These are phyloP conservation scores for Lineolata rhizophorae DNA, from an alignment of 495 filamentous ascomycete genomes.

Conservation along the genomic window DNA sequence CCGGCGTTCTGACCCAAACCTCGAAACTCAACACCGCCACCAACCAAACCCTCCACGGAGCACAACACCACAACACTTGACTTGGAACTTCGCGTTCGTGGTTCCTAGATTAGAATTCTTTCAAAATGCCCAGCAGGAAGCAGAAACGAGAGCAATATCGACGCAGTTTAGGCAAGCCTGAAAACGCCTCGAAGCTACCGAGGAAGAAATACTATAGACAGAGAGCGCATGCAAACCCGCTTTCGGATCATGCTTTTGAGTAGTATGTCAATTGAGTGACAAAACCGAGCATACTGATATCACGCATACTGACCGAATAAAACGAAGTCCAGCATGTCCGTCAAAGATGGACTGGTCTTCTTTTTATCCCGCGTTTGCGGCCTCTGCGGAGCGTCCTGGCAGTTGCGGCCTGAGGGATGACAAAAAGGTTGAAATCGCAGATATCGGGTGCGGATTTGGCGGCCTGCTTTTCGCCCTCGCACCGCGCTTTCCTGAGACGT, in stretches of 20 bases:
- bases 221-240: conserved; percentile 90
- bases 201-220: conserved; percentile 92
- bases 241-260: conserved; percentile 70
- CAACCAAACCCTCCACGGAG: too few relatives aligned
- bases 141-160: conserved; percentile 60
- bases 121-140: conserved; percentile 31
- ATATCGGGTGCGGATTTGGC: conserved; percentile 94
- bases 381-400: too few relatives aligned
- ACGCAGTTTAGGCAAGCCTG: conserved; percentile 10
- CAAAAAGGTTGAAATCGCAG: conserved; percentile 55
- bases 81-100: too few relatives aligned
- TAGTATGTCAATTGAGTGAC: too few relatives aligned
- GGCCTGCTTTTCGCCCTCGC: conserved; percentile 74
- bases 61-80: too few relatives aligned
- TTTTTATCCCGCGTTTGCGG: conserved; percentile 54
- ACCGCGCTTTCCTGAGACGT: conserved; percentile 54
- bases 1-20: too few relatives aligned
- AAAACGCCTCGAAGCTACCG: conserved; percentile 29
- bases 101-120: too few relatives aligned
- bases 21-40: too few relatives aligned
- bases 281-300: too few relatives aligned
- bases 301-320: too few relatives aligned
- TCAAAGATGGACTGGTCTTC: conserved; percentile 88
- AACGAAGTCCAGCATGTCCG: too few relatives aligned
- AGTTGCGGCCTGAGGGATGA: too few relatives aligned